Evolutionary conservation across 805 yeast genomes (phyloP).

Genomic region (Candida verbasci): DNA sequence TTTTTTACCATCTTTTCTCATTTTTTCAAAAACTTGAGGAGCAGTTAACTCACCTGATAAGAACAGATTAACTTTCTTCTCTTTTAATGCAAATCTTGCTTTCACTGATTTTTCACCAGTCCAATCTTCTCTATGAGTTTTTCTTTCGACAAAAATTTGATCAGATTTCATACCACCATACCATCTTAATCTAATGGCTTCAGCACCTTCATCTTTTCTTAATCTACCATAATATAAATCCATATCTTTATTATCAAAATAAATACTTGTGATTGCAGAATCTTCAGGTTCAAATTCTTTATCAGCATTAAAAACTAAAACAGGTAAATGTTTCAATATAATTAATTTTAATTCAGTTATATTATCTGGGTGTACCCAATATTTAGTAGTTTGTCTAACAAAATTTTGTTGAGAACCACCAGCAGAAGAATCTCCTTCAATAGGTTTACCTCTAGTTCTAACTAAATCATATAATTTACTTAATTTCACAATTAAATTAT

Average conservation of each 20-base stretch:
- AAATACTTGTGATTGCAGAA: constrained; percentile 93
- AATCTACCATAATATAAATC: constrained; percentile 92
- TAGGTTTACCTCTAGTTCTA: constrained; percentile 94
- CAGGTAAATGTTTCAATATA: constrained; percentile 92
- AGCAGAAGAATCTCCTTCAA: constrained; percentile 92
- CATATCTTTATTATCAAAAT: constrained; percentile 84
- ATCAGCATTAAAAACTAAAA: constrained; percentile 90
- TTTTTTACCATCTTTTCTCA: constrained; percentile 90
- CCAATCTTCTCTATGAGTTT: constrained; percentile 99
- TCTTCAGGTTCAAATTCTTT: constrained; percentile 95
- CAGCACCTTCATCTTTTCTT: constrained; percentile 97
- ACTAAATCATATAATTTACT: constrained; percentile 88
- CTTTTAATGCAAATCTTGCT: constrained; percentile 91
- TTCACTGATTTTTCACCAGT: constrained; percentile 99
- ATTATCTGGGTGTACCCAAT: constrained; percentile 99
- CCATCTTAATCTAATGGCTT: constrained; percentile 97
- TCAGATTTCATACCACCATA: constrained; percentile 96
- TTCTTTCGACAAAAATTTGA: constrained; percentile 91
- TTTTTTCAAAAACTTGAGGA: constrained; percentile 84
- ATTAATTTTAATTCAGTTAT: constrained; percentile 93
- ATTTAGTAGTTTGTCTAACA: constrained; percentile 96
- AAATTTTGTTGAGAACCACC: constrained; percentile 98
- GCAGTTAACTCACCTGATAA: constrained; percentile 82
- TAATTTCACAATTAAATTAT: constrained; percentile 79
- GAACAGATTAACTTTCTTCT: constrained; percentile 82